Conservation (phyloP, 495 filamentous ascomycete species). For the Lophiostoma macrostomum region DNA sequence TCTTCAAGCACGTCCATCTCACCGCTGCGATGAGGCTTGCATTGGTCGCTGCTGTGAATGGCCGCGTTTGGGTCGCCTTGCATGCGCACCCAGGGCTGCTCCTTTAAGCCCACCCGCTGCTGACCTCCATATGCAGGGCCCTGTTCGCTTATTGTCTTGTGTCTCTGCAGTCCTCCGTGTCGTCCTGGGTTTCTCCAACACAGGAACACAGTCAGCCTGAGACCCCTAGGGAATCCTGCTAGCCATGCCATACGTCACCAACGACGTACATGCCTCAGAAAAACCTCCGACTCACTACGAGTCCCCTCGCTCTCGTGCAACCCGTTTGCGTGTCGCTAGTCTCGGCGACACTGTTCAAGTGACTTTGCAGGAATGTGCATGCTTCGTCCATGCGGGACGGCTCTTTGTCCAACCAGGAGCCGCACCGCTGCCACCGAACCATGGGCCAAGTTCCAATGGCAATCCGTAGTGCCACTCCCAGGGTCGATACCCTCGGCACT, state of each 20-base stretch:
- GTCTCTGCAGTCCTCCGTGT: not conserved
- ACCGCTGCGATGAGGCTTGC: constrained; percentile 12
- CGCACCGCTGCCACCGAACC: no score
- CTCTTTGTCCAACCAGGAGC: no score
- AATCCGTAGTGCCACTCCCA: no score
- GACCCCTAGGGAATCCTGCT: no score
- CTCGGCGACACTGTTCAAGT: no score
- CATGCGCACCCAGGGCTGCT: not conserved
- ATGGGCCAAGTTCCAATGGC: no score
- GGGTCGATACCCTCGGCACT: no score
- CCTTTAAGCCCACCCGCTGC: not conserved
- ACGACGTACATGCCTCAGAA: no score
- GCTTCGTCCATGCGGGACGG: not conserved
- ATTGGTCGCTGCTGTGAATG: constrained; percentile 11
- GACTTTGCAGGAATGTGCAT: constrained; percentile 1
- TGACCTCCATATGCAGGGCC: constrained; percentile 1
- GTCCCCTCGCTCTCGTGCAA: no score
- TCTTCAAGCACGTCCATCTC: constrained; percentile 15
- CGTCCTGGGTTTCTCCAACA: not conserved
- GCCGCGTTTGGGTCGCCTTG: constrained; percentile 11
- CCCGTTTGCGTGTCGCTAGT: no score
- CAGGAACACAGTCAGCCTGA: not conserved
- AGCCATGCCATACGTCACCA: no score
- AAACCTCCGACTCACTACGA: no score
- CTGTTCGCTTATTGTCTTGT: not conserved